Base-by-base conservation (phyloP, 2,329 filamentous ascomycete genomes). In the Periglandula ipomoeae region DNA sequence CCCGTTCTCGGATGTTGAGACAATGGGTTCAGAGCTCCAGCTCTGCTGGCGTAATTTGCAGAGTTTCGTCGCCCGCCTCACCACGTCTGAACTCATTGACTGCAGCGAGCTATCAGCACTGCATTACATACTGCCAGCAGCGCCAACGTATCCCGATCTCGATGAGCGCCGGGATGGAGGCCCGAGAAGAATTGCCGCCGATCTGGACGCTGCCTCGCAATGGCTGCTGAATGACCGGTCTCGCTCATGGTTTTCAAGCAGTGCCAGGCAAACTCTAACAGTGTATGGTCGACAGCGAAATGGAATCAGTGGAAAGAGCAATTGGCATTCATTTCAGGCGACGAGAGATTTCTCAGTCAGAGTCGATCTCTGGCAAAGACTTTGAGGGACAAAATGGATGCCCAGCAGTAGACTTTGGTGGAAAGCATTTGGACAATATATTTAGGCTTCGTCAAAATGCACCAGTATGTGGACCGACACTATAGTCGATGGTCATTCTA, bases 21-120 rank as follows among this genome's bases (percentile, higher is more conserved):
- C 30, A 4, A 34, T 44, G 4, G 49, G 46, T 10, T 48, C 45
- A 4, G 48, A 53, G 19, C n/a, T 19, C 22, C 49, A 53, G 27
- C 35, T 51, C n/a, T 41, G 51, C 26, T 53, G 51, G 51, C 35
- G 51, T 20, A 51, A 51, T 39, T 20, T 53, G 4, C 51, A 53
- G 20, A 35, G 41, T 34, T 53, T 53, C 46, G 46, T 53, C 4
- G 46, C 49, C 5, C 51, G 45, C n/a, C 41, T 53, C 37, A 53
- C 51, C 15, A 47, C 43, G 0, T 11, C 32, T 13, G 45, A 51
- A 5, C 39, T 53, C 20, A 42, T 53, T 10, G 48, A 53, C 43
- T 53, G 51, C 45, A 51, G 51, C 32, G 30, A 15, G 24, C 40
- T 32, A n/a, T 46, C 46, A 6, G 51, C 49, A 19, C 42, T 53